A percentile compares a stretch with the other conserved stretches of the same genome.
phyloP scores from a whole-genome alignment of 2,329 filamentous ascomycete genomes.

The Fusarium nurragi region DNA sequence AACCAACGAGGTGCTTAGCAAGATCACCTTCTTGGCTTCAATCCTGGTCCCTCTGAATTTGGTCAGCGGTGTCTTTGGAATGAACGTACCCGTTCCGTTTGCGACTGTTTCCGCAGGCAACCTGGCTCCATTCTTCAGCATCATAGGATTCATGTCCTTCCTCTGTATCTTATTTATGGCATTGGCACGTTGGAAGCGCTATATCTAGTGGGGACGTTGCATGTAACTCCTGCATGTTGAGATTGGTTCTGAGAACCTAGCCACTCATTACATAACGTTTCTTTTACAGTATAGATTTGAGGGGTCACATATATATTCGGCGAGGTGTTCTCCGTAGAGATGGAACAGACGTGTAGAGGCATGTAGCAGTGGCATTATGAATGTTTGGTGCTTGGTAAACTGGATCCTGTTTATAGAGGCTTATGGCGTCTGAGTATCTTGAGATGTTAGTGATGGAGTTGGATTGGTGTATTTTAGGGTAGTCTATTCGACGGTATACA shows the following conservation, averaged over 20 bases:
- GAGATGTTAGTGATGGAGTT: neutral
- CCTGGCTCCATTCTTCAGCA: slow-evolving; percentile 52
- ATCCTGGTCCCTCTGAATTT: slow-evolving; percentile 97
- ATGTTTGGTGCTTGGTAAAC: slow-evolving; percentile 15
- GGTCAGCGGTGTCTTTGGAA: slow-evolving; percentile 86
- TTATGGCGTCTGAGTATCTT: slow-evolving; percentile 4
- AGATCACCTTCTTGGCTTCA: slow-evolving; percentile 93
- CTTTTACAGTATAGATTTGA: slow-evolving; percentile 30
- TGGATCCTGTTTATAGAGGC: slow-evolving; percentile 20
- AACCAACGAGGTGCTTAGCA: slow-evolving; percentile 89
- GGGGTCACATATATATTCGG: slow-evolving; percentile 4
- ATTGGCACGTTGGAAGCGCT: slow-evolving; percentile 57
- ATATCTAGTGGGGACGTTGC: slow-evolving; percentile 58
- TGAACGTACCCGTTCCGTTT: slow-evolving; percentile 84
- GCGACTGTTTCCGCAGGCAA: slow-evolving; percentile 54
- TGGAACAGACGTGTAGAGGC: slow-evolving; percentile 3
- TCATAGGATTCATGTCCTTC: slow-evolving; percentile 57
- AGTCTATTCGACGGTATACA: neutral
- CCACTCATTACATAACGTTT: slow-evolving; percentile 13
- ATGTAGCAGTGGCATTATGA: slow-evolving; percentile 12
- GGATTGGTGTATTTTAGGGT: neutral
- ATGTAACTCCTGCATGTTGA: slow-evolving; percentile 49
- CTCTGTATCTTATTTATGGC: slow-evolving; percentile 60
- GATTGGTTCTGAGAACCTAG: neutral
- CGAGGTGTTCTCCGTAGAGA: slow-evolving; percentile 23